Evolutionary conservation across 2,329 filamentous ascomycete genomes (phyloP).

Genomic region (Boeremia lycopersici): DNA sequence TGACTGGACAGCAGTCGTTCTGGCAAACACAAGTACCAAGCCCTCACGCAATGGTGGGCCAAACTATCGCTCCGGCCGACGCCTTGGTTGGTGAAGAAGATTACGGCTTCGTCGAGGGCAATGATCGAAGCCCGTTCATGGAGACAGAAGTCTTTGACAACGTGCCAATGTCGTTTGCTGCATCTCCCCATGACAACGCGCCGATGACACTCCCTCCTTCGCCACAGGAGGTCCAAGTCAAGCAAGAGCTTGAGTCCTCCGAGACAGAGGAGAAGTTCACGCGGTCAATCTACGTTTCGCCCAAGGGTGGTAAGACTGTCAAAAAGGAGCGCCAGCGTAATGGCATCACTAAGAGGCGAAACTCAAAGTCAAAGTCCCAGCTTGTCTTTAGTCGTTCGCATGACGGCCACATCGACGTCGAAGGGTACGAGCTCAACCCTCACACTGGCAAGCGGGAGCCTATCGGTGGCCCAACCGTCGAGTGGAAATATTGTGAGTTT

Average conservation of each 20-base stretch:
- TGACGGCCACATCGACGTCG: conserved; percentile 16
- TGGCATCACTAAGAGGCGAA: conserved; percentile 15
- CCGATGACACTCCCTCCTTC: conserved; percentile 11
- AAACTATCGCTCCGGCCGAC: conserved; percentile 18
- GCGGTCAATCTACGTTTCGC: conserved; percentile 30
- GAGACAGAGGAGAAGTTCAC: conserved; percentile 19
- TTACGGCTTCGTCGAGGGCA: conserved; percentile 4
- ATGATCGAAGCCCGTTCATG: conserved; percentile 9
- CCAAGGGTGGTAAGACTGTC: conserved; percentile 34
- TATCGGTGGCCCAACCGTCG: conserved; percentile 14
- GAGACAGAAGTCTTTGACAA: conserved; percentile 12
- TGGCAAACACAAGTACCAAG: conserved; percentile 8
- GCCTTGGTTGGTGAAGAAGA: conserved; percentile 24
- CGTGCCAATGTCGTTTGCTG: conserved; percentile 5
- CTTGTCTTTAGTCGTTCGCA: conserved; percentile 13
- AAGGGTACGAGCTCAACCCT: conserved; percentile 12
- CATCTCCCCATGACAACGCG: conserved; percentile 19
- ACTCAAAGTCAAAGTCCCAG: conserved; percentile 13
- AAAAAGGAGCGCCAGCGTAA: conserved; percentile 25
- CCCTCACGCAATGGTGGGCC: not conserved
- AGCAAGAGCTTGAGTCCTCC: conserved; percentile 29
- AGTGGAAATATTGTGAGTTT: conserved; percentile 18
- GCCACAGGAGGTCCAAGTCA: conserved; percentile 33
- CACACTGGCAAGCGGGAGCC: conserved; percentile 14
- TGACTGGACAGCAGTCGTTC: conserved; percentile 7